Percentiles rank a stretch among this genome's conserved stretches.
These are phyloP conservation scores for Naegleria fowleri DNA, from an alignment of 208 protist genomes.

Conservation along the genomic window DNA sequence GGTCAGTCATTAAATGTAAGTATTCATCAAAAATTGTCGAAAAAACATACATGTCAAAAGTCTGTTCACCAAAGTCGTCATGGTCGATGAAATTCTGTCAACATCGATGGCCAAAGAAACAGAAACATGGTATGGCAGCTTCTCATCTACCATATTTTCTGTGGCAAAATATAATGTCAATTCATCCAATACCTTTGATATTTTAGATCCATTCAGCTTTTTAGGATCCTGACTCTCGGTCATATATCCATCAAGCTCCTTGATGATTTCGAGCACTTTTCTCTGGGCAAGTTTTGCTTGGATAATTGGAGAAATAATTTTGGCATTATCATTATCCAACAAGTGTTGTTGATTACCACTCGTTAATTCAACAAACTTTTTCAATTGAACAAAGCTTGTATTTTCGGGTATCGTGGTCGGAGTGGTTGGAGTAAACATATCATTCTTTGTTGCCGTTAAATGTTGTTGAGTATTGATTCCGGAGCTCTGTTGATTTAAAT, in stretches of 20 bases:
- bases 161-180: neutral
- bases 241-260: neutral
- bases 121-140: neutral
- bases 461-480: neutral
- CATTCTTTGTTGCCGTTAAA: neutral
- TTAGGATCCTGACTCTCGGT: neutral
- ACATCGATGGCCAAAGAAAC: neutral
- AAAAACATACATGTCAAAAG: neutral
- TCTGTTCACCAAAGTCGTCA: neutral
- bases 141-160: conserved; percentile 2
- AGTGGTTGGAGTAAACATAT: neutral
- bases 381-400: neutral
- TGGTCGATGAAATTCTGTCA: neutral
- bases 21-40: neutral
- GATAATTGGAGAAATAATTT: neutral
- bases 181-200: neutral
- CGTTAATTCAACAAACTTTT: conserved; percentile 14
- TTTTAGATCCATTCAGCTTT: neutral
- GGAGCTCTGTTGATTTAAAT: neutral
- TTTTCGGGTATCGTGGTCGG: neutral
- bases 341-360: conserved; percentile 1
- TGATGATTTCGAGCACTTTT: neutral
- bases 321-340: neutral
- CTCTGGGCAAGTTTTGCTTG: neutral
- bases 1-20: neutral